These are phyloP conservation scores for Boletus eberwhitei DNA, from an alignment of 768 basidiomycete genomes.

Conservation along the genomic window DNA sequence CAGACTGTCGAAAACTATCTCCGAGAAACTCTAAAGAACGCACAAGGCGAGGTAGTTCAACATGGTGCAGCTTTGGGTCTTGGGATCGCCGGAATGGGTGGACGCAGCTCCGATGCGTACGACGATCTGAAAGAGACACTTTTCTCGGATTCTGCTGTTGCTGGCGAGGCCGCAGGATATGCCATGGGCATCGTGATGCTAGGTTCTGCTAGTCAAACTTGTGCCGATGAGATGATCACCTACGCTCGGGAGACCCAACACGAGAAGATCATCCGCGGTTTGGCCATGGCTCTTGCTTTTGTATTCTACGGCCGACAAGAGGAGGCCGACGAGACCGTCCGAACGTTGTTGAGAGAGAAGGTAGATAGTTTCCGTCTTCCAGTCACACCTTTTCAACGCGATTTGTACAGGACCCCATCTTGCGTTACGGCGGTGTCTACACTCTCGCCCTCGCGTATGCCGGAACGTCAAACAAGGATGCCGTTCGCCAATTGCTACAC, in stretches of 20 bases:
- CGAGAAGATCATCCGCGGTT: constrained; percentile 97
- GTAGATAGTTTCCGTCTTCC: constrained; percentile 38
- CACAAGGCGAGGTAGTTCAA: constrained; percentile 84
- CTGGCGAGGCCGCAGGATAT: constrained; percentile 94
- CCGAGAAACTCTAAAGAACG: constrained; percentile 70
- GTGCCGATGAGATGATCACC: constrained; percentile 90
- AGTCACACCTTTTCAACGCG: not conserved
- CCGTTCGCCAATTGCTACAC: constrained; percentile 87
- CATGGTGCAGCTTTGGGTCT: constrained; percentile 96
- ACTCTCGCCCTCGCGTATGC: constrained; percentile 95
- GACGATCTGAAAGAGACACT: constrained; percentile 87
- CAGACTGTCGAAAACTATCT: constrained; percentile 72
- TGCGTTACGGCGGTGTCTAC: constrained; percentile 97
- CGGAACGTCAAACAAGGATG: constrained; percentile 92
- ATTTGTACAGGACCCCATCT: constrained; percentile 77
- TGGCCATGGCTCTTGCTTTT: constrained; percentile 90
- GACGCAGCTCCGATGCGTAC: constrained; percentile 83
- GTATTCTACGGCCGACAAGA: constrained; percentile 92
- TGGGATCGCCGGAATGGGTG: constrained; percentile 95
- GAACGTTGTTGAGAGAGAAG: constrained; percentile 79
- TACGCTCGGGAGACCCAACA: constrained; percentile 98
- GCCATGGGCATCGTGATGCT: constrained; percentile 99
- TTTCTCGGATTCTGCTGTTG: constrained; percentile 92
- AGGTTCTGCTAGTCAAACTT: constrained; percentile 78
- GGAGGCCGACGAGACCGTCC: constrained; percentile 83